A percentile compares a stretch with the other conserved stretches of the same genome.
Evolutionary conservation across 176 grass and related monocot genomes (phyloP).

Genomic region (Aegilops umbellulata): DNA sequence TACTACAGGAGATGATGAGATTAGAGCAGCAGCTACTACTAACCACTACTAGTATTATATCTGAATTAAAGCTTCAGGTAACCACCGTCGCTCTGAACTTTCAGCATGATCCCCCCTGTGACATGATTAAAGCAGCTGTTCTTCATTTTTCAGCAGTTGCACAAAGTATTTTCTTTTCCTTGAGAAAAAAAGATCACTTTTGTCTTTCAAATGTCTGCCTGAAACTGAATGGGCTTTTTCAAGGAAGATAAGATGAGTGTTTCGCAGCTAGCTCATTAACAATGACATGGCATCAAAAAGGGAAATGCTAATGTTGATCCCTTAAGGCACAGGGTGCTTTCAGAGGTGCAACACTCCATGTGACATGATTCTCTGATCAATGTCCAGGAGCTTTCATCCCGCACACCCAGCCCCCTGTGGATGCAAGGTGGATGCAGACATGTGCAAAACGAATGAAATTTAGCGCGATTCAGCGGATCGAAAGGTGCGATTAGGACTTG

Average conservation of each 20-base stretch:
- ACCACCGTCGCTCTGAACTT: constrained; percentile 9
- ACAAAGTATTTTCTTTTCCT: too few species aligned
- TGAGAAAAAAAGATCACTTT: constrained; percentile 20
- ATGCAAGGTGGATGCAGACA: background rate
- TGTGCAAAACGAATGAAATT: background rate
- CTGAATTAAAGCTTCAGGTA: constrained; percentile 4
- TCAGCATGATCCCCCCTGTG: background rate
- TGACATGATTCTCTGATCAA: constrained; percentile 13
- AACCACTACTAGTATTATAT: background rate
- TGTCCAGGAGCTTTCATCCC: background rate
- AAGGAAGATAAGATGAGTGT: constrained; percentile 24
- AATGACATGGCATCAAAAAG: constrained; percentile 16
- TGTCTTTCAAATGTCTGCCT: background rate
- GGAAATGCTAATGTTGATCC: constrained; percentile 2
- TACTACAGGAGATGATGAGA: background rate
- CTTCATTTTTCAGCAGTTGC: background rate
- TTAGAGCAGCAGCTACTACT: background rate
- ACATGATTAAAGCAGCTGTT: constrained; percentile 27
- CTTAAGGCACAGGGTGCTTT: background rate
- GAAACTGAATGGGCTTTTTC: constrained; percentile 2
- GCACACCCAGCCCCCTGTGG: background rate
- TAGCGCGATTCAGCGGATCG: background rate
- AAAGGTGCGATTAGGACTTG: background rate
- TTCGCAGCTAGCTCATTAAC: constrained; percentile 15
- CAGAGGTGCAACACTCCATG: background rate